These are phyloP conservation scores for Antrodiella citrinella DNA, from an alignment of 768 basidiomycete genomes.

Conservation along the genomic window DNA sequence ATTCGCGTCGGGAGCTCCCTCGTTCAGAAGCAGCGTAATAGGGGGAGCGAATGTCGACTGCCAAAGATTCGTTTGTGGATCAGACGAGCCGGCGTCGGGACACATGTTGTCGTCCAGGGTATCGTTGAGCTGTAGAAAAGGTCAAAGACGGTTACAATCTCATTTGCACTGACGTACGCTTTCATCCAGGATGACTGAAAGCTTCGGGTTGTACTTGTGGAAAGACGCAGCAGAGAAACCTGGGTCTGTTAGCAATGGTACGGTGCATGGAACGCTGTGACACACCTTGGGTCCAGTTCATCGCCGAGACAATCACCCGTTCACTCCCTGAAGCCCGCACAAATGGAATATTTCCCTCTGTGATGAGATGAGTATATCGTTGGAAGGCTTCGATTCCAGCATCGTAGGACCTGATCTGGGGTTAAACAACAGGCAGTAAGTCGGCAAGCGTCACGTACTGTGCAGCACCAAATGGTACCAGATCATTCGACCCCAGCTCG, in stretches of 20 bases:
- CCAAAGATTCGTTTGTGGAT: constrained; percentile 44
- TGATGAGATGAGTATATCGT: constrained; percentile 47
- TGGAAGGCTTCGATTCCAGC: constrained; percentile 44
- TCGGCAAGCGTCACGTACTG: constrained; percentile 37
- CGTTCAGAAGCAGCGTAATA: constrained; percentile 53
- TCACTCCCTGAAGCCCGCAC: constrained; percentile 40
- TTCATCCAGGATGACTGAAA: constrained; percentile 54
- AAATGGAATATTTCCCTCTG: constrained; percentile 39
- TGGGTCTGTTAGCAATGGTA: constrained; percentile 16
- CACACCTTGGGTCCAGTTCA: constrained; percentile 61
- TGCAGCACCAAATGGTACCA: constrained; percentile 59
- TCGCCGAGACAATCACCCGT: constrained; percentile 60
- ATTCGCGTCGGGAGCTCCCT: constrained; percentile 52
- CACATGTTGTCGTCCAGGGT: constrained; percentile 65
- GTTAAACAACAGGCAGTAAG: not conserved
- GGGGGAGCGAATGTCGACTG: constrained; percentile 42
- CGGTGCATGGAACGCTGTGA: not conserved
- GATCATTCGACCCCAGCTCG: constrained; percentile 44
- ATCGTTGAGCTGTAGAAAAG: constrained; percentile 34
- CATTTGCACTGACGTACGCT: constrained; percentile 28
- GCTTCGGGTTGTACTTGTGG: constrained; percentile 33
- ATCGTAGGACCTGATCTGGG: constrained; percentile 37
- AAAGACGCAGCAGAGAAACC: constrained; percentile 54
- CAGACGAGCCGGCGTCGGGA: constrained; percentile 40
- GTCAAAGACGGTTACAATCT: not conserved